These are phyloP conservation scores for Saccharum officinarum DNA, from an alignment of 176 grass and related monocot species.

Conservation along the genomic window DNA sequence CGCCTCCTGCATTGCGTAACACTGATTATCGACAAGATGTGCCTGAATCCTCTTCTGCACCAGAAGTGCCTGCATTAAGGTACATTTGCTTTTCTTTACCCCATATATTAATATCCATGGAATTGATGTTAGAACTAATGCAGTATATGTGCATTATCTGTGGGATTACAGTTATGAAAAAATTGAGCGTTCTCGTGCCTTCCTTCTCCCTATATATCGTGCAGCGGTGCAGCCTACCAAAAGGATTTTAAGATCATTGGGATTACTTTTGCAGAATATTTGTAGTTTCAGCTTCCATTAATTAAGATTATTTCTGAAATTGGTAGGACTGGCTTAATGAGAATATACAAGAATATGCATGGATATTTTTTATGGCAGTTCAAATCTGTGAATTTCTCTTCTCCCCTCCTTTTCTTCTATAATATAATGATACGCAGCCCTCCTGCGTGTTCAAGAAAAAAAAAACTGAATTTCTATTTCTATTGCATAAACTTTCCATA, in stretches of 20 bases:
- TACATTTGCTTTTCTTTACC: constrained; percentile 29
- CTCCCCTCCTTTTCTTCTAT: no score
- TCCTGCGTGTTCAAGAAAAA: no score
- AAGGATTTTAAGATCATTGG: neutral
- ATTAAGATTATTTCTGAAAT: constrained; percentile 18
- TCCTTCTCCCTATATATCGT: neutral
- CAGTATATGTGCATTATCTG: neutral
- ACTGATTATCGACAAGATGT: constrained; percentile 63
- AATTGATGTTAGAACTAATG: constrained; percentile 18
- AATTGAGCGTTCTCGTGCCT: neutral
- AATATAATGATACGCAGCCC: no score
- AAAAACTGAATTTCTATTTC: neutral
- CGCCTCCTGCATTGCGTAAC: constrained; percentile 53
- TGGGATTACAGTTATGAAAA: constrained; percentile 1
- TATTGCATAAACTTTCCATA: neutral
- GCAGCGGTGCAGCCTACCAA: neutral
- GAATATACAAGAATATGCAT: neutral
- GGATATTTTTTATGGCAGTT: neutral
- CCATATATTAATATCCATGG: neutral
- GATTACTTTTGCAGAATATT: neutral
- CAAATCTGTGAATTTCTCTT: neutral
- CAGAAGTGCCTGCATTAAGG: constrained; percentile 73
- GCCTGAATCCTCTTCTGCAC: constrained; percentile 55
- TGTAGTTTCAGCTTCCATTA: constrained; percentile 8
- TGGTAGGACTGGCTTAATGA: neutral